Evolutionary conservation across 768 basidiomycete species (phyloP), one percentile per base, ranked within the genome.

Genomic region (Suillus variegatus): DNA sequence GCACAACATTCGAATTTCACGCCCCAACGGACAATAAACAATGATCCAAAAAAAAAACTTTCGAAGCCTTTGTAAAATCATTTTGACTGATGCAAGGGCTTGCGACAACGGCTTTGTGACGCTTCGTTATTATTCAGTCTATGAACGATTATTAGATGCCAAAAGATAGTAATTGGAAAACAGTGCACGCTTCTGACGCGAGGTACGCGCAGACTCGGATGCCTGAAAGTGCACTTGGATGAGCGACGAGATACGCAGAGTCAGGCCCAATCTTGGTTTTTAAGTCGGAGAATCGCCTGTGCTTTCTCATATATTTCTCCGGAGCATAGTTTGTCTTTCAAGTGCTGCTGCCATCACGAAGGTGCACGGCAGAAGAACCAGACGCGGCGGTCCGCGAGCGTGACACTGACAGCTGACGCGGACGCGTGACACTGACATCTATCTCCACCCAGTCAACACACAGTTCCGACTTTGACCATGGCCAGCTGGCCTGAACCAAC

Each of bases 151-250:
- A 10, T 9, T 20, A 58, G 35, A n/a, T 36, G 28, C 5, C 18
- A 22, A 14, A n/a, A 8, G 1, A 7, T 32, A 0, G 22, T 64
- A 4, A 51, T 16, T 10, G 43, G 43, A 10, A 43, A 35, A 58
- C 55, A 18, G 61, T 76, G 68, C 62, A 77, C 76, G 68, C 70
- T 69, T 77, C 70, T 14, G 76, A 77, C 16, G 76, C 76, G 3
- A 77, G 63, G 60, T 73, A 73, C 28, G 76, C 76, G 65, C 73
- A 78, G 40, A 32, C 32, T 32, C 6, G 32, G 32, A 76, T 55
- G 9, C 75, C 70, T 5, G 74, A 73, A 14, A 77, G 67, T 14
- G 69, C 71, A 47, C 63, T 66, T 3, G 70, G 43, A 55, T 64
- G 74, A 40, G 73, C 66, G 25, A 67, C 60, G 36, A 51, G 36